Base-by-base conservation (phyloP, 345 rosid genomes). In the Camelina sativa region DNA sequence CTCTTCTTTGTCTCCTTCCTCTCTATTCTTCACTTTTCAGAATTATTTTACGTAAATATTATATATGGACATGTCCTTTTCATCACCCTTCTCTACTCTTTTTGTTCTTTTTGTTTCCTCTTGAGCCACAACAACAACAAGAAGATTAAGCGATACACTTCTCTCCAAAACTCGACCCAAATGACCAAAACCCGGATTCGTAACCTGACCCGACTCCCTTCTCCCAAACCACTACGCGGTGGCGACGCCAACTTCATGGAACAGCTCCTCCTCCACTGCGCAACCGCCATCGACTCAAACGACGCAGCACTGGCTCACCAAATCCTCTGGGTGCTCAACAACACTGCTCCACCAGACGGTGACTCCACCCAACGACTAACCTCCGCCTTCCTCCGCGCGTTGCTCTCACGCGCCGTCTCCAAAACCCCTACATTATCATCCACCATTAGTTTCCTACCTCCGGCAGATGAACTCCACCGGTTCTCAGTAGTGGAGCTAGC, bases 401-500 rank as follows among this genome's bases (percentile, higher is more conserved):
- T 94, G 7, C 80, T 91, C 47, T 80, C 87, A 54, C 95, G 98
- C 12, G 94, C 97, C 46, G 87, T 86, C 35, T 82, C 79, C 19
- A 86, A 72, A 38, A 85, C 86, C 79, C 91, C 91, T 19, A 81
- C 97, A 6, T 85, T 91, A 4, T 13, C 77, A 4, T 8, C 77
- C 65, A 23, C 86, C 7, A 71, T 72, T 40, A 72, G 35, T 68
- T 79, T 84, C 85, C 85, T 51, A 54, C 79, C 12, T 0, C 63
- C 68, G 7, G 8, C 38, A 1, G 8, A 8, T 1, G 71, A 64
- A 46, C 77, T 81, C 46, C 96, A 88, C 81, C 82, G 82, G 11
- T 94, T 94, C 81, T 88, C 97, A n/a, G 75, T 87, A 64, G 83
- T 91, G 30, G 96, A 91, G 80, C 87, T 94, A 0, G 97, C 98